Evolutionary conservation across 192 early-diverging fungal species (phyloP), one percentile per base, ranked within the genome.

Genomic region (Entomortierella parvispora): DNA sequence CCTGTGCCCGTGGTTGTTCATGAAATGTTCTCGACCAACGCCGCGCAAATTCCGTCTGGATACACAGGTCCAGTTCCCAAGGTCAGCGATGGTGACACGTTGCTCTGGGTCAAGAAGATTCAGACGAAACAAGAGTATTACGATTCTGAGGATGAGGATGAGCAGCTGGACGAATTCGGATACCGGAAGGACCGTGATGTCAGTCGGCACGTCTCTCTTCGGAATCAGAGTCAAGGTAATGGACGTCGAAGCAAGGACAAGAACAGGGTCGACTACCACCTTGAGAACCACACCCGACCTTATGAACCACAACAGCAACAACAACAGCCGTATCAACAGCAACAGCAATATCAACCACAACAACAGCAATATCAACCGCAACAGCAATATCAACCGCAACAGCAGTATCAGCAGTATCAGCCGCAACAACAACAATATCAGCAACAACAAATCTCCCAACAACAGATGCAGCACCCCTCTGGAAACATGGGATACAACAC

Each of bases 101-200:
- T 74, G 23, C 18, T 74, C 17, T 74, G 61, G 70, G 55, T 65
- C 40, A 74, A 74, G 40, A 74, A 74, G 43, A 53, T 43, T 8
- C 22, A 8, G 12, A 74, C 70, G 2, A 74, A 15, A 25, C 55
- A 74, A 0, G 26, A 65, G 8, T 65, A 34, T 23, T 65, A 74
- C 37, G 70, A 74, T 29, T 54, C 62, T 34, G 62, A 60, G 34
- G 62, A 59, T 10, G 57, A 58, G 5, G 57, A 58, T 33, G 62
- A 65, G 15, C 57, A 48, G 4, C 25, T 74, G 33, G 62, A 65
- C 49, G 62, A 74, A 43, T 54, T 60, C 52, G 70, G 62, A 20
- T n/a, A 74, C 57, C 56, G 62, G 20, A 65, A 60, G 57, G 62
- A 65, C 25, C 54, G 62, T 11, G 70, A 74, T 54, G 62, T 71